Conservation (phyloP, 306 rosid species). For the Trifolium repens region DNA sequence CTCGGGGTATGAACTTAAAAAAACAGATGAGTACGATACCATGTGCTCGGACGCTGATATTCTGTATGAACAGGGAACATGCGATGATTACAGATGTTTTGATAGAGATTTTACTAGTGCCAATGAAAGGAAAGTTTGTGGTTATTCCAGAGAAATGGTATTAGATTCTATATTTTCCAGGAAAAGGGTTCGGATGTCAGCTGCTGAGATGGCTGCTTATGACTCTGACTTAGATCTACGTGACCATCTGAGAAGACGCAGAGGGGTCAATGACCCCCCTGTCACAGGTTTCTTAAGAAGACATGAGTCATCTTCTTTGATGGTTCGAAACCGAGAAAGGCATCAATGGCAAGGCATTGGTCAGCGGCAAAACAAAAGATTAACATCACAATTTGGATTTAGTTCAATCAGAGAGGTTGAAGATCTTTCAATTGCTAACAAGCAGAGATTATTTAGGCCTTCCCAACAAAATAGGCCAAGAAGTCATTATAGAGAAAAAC, state of each 20-base stretch:
- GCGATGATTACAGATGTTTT: conserved; percentile 43
- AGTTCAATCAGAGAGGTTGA: conserved; percentile 42
- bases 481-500: conserved; percentile 52
- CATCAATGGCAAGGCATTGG: conserved; percentile 41
- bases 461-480: conserved; percentile 54
- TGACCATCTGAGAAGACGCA: conserved; percentile 65
- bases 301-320: conserved; percentile 48
- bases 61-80: conserved; percentile 52
- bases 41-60: conserved; percentile 50
- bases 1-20: conserved; percentile 54
- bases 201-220: conserved; percentile 48
- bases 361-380: conserved; percentile 49
- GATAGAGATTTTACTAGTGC: conserved; percentile 46
- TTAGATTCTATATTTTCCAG: conserved; percentile 57
- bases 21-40: conserved; percentile 53
- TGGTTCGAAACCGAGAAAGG: conserved; percentile 44
- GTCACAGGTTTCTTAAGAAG: conserved; percentile 53
- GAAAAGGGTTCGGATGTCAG: conserved; percentile 55
- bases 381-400: conserved; percentile 57
- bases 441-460: conserved; percentile 44
- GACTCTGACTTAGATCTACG: conserved; percentile 65
- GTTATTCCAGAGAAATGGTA: conserved; percentile 49
- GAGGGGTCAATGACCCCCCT: conserved; percentile 45
- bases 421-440: conserved; percentile 48
- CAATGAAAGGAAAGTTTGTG: conserved; percentile 44